Evolutionary conservation across 108 stramenopile species (phyloP).

Genomic region (Stephanodiscus minutulus): DNA sequence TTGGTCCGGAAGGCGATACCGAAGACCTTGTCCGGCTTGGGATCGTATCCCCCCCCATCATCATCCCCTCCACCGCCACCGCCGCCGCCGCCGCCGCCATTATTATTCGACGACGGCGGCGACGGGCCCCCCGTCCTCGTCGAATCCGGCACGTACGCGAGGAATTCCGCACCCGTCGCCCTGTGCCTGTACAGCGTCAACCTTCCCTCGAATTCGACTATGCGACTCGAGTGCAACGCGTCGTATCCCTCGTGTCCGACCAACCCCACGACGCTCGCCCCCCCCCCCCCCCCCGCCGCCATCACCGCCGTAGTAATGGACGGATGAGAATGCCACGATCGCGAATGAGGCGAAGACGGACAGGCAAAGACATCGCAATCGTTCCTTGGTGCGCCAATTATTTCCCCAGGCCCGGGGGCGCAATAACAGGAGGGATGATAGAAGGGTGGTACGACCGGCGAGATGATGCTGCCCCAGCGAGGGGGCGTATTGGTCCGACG

Average conservation of each 20-base stretch:
- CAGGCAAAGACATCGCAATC: constrained; percentile 11
- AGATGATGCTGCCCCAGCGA: constrained; percentile 4
- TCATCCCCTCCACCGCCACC: constrained; percentile 1
- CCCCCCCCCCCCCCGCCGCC: constrained; percentile 11
- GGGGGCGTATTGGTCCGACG: constrained; percentile 17
- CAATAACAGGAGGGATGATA: no score
- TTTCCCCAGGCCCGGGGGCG: constrained; percentile 11
- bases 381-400: constrained; percentile 27
- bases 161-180: constrained; percentile 71
- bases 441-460: constrained; percentile 14
- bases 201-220: constrained; percentile 32
- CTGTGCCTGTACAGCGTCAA: constrained; percentile 72
- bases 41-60: constrained; percentile 41
- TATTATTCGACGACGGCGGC: not conserved
- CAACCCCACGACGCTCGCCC: constrained; percentile 17
- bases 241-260: constrained; percentile 35
- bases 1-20: constrained; percentile 94
- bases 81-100: not conserved
- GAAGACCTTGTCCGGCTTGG: constrained; percentile 89
- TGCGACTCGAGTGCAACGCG: constrained; percentile 13
- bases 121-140: constrained; percentile 4
- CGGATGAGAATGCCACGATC: not conserved
- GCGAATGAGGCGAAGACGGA: constrained; percentile 1
- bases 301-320: no score
- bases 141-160: constrained; percentile 70